A percentile compares a stretch with the other conserved stretches of the same genome.
These are phyloP conservation scores for Rosellinia necatrix DNA, from an alignment of 2,329 filamentous ascomycete species.

Conservation along the genomic window DNA sequence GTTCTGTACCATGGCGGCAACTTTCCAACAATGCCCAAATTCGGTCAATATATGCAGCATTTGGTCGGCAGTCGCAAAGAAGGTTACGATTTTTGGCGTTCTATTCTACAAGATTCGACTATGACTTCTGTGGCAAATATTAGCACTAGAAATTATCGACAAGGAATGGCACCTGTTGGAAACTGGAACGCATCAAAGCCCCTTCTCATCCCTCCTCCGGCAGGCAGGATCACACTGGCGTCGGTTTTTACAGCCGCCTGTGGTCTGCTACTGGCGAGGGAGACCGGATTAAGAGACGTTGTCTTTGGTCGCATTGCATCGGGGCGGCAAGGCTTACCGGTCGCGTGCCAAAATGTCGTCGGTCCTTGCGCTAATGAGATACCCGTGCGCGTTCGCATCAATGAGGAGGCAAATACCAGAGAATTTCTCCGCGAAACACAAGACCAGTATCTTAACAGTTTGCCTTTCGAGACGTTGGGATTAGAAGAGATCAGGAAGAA, in stretches of 20 bases:
- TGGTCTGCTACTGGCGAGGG: constrained; percentile 9
- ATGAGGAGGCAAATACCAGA: not conserved
- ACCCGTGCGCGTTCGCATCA: constrained; percentile 13
- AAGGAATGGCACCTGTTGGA: not conserved
- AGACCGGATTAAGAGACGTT: constrained; percentile 10
- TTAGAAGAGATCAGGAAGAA: constrained; percentile 23
- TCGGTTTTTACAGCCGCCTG: constrained; percentile 16
- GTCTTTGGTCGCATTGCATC: constrained; percentile 14
- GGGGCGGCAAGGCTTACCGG: constrained; percentile 19
- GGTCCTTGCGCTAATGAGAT: constrained; percentile 22
- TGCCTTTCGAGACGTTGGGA: constrained; percentile 22
- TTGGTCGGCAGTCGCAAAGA: constrained; percentile 10
- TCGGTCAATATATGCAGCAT: constrained; percentile 15
- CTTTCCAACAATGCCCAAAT: not conserved
- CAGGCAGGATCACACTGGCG: constrained; percentile 15
- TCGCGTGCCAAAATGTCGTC: constrained; percentile 8
- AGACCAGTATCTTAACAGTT: constrained; percentile 19
- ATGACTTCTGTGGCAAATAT: constrained; percentile 13
- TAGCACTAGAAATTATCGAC: not conserved
- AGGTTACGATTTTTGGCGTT: constrained; percentile 19
- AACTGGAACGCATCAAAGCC: constrained; percentile 3
- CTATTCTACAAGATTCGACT: constrained; percentile 11
- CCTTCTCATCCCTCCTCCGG: constrained; percentile 4
- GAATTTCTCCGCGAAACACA: constrained; percentile 15
- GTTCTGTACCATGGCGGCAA: constrained; percentile 11